A percentile compares a stretch with the other conserved stretches of the same genome.
Evolutionary conservation across 495 filamentous ascomycete species (phyloP).

Genomic region (Penicillium chermesinum): DNA sequence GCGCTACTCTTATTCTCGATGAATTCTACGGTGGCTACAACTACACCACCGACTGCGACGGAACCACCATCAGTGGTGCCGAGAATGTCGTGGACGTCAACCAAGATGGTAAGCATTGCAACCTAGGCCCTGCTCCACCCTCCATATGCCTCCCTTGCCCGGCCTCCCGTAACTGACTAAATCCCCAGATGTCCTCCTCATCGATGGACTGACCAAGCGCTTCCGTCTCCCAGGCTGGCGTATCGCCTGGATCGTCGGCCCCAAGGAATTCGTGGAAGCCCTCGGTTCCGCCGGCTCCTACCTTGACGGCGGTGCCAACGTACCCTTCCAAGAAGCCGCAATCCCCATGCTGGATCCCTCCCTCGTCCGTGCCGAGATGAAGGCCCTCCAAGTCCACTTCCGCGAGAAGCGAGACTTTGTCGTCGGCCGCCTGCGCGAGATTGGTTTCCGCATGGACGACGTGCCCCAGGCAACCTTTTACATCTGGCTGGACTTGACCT

Average conservation of each 20-base stretch:
- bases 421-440: constrained; percentile 64
- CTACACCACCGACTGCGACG: constrained; percentile 87
- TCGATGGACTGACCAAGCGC: constrained; percentile 93
- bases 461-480: constrained; percentile 92
- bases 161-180: no score
- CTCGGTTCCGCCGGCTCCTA: constrained; percentile 90
- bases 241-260: constrained; percentile 91
- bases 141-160: no score
- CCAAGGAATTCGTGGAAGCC: constrained; percentile 93
- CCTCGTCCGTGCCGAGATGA: constrained; percentile 81
- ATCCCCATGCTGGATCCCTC: constrained; percentile 84
- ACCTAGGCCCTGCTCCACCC: constrained; percentile 20
- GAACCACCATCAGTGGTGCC: constrained; percentile 78
- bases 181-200: constrained; percentile 71
- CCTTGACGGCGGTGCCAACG: constrained; percentile 93
- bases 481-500: constrained; percentile 68
- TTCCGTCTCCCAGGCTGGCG: constrained; percentile 96
- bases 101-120: constrained; percentile 46
- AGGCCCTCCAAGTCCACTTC: constrained; percentile 83
- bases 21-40: constrained; percentile 98
- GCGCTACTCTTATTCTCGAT: constrained; percentile 87
- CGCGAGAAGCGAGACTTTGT: constrained; percentile 87
- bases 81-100: constrained; percentile 72
- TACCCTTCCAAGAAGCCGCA: constrained; percentile 91
- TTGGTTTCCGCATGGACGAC: constrained; percentile 77